phyloP scores from a whole-genome alignment of 108 stramenopile genomes.

The Conticribra guillardii region DNA sequence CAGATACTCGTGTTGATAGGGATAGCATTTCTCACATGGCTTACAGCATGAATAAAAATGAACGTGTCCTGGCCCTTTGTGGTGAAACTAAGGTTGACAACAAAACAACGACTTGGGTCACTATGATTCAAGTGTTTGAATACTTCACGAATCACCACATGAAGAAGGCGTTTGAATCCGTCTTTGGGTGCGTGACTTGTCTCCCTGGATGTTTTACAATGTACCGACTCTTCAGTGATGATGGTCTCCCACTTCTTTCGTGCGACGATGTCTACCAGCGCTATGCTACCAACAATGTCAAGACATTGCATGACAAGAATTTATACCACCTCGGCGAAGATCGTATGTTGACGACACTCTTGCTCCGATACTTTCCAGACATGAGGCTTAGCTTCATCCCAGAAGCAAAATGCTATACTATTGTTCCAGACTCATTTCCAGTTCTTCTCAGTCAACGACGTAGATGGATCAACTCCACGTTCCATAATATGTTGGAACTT shows the following conservation, averaged over 20 bases:
- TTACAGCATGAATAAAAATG: conserved; percentile 51
- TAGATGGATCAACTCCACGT: conserved; percentile 51
- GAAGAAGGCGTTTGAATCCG: conserved; percentile 62
- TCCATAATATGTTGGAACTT: conserved; percentile 48
- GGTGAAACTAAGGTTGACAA: conserved; percentile 66
- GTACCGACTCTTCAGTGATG: conserved; percentile 49
- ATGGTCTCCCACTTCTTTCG: conserved; percentile 33
- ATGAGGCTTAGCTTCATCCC: conserved; percentile 38
- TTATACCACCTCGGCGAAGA: conserved; percentile 52
- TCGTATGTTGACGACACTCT: conserved; percentile 45
- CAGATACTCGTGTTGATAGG: conserved; percentile 49
- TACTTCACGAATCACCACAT: conserved; percentile 57
- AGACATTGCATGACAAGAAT: conserved; percentile 50
- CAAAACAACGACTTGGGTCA: conserved; percentile 51
- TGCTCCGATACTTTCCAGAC: conserved; percentile 25
- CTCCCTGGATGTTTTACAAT: conserved; percentile 67
- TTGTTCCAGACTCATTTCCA: conserved; percentile 40
- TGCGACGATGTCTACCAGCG: conserved; percentile 36
- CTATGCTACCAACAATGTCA: conserved; percentile 39
- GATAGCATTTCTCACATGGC: conserved; percentile 52
- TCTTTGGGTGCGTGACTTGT: conserved; percentile 63
- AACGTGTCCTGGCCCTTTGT: conserved; percentile 51
- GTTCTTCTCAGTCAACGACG: conserved; percentile 44
- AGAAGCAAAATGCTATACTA: conserved; percentile 41
- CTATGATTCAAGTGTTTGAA: conserved; percentile 66